phyloP scores from a whole-genome alignment of 2,329 filamentous ascomycete genomes.

The Colletotrichum musae region DNA sequence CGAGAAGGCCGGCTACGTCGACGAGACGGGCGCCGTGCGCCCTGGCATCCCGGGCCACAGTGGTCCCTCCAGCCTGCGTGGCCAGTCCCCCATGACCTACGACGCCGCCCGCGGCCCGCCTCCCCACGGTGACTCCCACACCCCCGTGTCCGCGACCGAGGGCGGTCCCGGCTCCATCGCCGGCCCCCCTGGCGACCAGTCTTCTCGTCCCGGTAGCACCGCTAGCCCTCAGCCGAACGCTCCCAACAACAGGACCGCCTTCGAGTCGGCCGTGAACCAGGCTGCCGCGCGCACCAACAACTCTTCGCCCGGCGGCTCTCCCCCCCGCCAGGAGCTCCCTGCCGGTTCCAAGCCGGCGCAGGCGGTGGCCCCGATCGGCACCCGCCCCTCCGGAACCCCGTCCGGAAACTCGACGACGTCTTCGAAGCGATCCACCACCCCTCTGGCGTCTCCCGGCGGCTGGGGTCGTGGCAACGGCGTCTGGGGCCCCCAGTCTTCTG shows the following conservation, averaged over 20 bases:
- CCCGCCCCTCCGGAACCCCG: conserved; percentile 79
- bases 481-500: conserved; percentile 83
- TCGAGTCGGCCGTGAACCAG: conserved; percentile 76
- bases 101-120: conserved; percentile 64
- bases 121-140: conserved; percentile 65
- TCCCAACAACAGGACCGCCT: conserved; percentile 69
- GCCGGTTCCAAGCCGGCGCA: conserved; percentile 68
- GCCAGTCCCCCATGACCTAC: conserved; percentile 84
- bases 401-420: conserved; percentile 61
- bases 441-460: conserved; percentile 87
- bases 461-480: conserved; percentile 88
- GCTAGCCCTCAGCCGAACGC: conserved; percentile 84
- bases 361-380: conserved; percentile 92
- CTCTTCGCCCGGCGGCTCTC: conserved; percentile 86
- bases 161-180: conserved; percentile 55
- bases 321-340: conserved; percentile 76
- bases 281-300: conserved; percentile 84
- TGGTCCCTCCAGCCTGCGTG: conserved; percentile 76
- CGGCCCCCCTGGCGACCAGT: conserved; percentile 67
- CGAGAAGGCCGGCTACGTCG: conserved; percentile 75
- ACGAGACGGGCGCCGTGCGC: conserved; percentile 76
- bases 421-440: conserved; percentile 87
- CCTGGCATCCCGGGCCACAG: conserved; percentile 77
- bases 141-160: conserved; percentile 58
- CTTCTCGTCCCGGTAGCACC: conserved; percentile 85